Base-by-base conservation (phyloP, 129 eudicot genomes). In the Flaveria bidentis region DNA sequence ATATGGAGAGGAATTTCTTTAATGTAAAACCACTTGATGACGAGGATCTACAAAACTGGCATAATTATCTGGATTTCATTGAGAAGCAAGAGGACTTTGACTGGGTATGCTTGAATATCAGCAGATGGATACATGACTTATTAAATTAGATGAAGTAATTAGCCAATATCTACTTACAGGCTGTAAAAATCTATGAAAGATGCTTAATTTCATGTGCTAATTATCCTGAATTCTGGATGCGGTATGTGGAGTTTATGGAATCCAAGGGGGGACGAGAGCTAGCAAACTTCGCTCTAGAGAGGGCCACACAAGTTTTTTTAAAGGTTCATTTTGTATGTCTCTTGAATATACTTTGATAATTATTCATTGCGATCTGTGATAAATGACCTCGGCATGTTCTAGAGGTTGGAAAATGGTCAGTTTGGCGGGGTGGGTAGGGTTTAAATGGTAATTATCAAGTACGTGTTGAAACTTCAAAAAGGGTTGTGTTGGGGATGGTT, bases 211-310 rank as follows among this genome's bases (percentile, higher is more conserved):
- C 96, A 6, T 93, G 98, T 88, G 97, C 98, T 68, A 80, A 78
- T 63, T 93, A 90, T 82, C 93, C 97, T 56, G 98, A 93, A 80
- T 93, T 90, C 75, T 93, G 98, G 98, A 88, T 91, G 89, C 97
- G 98, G 9, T 93, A 93, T 86, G 96, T 88, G 74, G 98, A 93
- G 64, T 88, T 85, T 52, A 86, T 88, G 89, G 93, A 93, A 81
- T 80, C 87, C 60, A 93, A 87, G 73, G 92, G 98, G 83, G 98
- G 97, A 55, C 84, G 90, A 41, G 93, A 91, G 67, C 62, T 93
- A 50, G 95, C 97, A 58, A 80, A 57, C 52, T 86, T 86, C 81
- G 93, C 91, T 68, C 77, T 93, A 49, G 89, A 87, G 50, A 85
- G 98, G 75, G 96, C 96, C 57, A 88, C 97, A 47, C 76, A 88